Evolutionary conservation across 257 asterid species (phyloP).

Genomic region (Cordia subcordata): DNA sequence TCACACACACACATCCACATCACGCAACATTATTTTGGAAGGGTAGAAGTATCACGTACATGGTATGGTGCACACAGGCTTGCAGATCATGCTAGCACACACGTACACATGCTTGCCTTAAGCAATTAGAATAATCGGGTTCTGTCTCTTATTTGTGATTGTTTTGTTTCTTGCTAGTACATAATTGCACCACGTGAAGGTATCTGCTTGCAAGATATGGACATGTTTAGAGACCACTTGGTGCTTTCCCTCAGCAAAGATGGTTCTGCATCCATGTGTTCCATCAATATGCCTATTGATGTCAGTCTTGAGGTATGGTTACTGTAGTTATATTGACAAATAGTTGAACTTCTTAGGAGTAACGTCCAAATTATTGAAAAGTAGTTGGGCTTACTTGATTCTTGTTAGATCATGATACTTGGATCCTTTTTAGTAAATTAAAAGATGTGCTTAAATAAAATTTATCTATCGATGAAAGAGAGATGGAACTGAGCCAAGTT

Average conservation of each 20-base stretch:
- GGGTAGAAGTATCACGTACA: no score
- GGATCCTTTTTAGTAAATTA: no score
- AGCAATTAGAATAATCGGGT: constrained; percentile 1
- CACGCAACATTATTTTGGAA: no score
- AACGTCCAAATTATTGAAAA: neutral
- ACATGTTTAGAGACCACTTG: constrained; percentile 66
- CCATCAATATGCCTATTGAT: constrained; percentile 48
- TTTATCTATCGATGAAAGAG: no score
- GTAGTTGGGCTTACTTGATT: neutral
- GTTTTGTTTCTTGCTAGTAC: constrained; percentile 33
- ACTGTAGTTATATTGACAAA: neutral
- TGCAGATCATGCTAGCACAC: no score
- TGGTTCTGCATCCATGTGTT: constrained; percentile 69
- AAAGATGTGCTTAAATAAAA: neutral
- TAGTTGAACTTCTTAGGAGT: neutral
- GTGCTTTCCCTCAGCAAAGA: constrained; percentile 71
- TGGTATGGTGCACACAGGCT: no score
- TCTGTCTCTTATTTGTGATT: neutral
- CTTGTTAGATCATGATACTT: no score
- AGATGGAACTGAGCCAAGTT: no score
- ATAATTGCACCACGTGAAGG: constrained; percentile 55
- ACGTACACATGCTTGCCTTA: neutral
- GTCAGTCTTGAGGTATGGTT: constrained; percentile 43
- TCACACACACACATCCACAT: no score
- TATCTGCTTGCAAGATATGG: constrained; percentile 74